These are phyloP conservation scores for Beauveria varroae DNA, from an alignment of 2,329 filamentous ascomycete genomes.

Conservation along the genomic window DNA sequence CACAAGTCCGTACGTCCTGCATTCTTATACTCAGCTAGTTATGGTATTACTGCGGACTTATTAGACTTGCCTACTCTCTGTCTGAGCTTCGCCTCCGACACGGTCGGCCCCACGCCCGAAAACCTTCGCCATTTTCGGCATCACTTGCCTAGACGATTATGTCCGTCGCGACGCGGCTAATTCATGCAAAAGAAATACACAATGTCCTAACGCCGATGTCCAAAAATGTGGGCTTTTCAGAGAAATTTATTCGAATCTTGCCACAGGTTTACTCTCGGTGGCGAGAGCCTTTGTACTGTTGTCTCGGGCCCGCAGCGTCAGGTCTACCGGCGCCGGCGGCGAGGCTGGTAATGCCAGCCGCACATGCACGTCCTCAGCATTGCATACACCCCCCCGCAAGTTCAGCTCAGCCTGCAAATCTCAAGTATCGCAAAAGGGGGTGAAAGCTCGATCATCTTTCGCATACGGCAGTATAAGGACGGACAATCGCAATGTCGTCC, in stretches of 20 bases:
- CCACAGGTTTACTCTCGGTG: not conserved
- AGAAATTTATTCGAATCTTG: not conserved
- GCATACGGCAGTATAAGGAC: no score
- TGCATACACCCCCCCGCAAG: no score
- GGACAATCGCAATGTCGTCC: constrained; percentile 46
- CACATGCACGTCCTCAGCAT: no score
- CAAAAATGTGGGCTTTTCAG: not conserved
- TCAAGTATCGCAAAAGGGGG: no score
- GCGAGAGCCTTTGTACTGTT: not conserved
- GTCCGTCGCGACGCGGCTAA: not conserved
- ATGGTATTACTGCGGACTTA: not conserved
- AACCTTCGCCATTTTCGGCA: constrained; percentile 2
- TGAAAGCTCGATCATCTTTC: no score
- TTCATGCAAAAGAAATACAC: not conserved
- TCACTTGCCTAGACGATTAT: constrained; percentile 1
- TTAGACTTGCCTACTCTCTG: not conserved
- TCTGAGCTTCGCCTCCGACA: not conserved
- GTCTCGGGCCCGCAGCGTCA: not conserved
- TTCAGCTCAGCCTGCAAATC: no score
- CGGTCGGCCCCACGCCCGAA: constrained; percentile 1
- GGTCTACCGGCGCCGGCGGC: no score
- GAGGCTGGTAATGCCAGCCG: no score
- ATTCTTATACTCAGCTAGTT: not conserved
- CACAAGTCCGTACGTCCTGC: not conserved
- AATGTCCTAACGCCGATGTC: not conserved